Evolutionary conservation across 495 filamentous ascomycete genomes (phyloP).

Genomic region (Daldinia decipiens): DNA sequence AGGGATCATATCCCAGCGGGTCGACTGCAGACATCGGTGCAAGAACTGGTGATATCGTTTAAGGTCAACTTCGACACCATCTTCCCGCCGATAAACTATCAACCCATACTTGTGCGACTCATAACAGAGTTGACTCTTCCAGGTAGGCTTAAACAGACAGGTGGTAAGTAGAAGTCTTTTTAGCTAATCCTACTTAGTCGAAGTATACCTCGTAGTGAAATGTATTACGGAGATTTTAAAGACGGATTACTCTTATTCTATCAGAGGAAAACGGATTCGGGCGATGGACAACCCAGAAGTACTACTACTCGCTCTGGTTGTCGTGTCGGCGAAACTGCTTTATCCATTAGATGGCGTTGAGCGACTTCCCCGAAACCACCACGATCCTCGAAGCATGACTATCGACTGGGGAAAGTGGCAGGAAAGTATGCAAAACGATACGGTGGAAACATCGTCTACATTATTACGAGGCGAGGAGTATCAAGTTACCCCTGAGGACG

Average conservation of each 20-base stretch:
- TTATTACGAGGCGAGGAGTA: conserved; percentile 45
- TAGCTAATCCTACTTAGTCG: conserved; percentile 59
- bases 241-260: conserved; percentile 67
- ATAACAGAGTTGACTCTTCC: conserved; percentile 81
- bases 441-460: conserved; percentile 1
- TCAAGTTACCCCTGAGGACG: conserved; percentile 70
- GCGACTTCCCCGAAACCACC: conserved; percentile 62
- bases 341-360: conserved; percentile 77
- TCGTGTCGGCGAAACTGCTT: conserved; percentile 80
- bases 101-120: conserved; percentile 72
- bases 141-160: conserved; percentile 59
- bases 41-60: conserved; percentile 70
- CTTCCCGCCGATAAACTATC: conserved; percentile 77
- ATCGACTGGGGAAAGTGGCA: conserved; percentile 82
- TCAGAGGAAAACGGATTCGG: conserved; percentile 40
- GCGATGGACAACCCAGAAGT: conserved; percentile 73
- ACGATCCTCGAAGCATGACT: conserved; percentile 68
- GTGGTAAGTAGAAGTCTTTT: not conserved
- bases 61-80: conserved; percentile 71
- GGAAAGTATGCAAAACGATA: conserved; percentile 57
- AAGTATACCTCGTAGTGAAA: conserved; percentile 72
- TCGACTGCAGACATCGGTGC: conserved; percentile 70
- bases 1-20: conserved; percentile 60
- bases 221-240: conserved; percentile 67
- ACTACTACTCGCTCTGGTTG: conserved; percentile 73